Conservation (phyloP, 2,329 filamentous ascomycete genomes). For the Hypoxylon sp. region DNA sequence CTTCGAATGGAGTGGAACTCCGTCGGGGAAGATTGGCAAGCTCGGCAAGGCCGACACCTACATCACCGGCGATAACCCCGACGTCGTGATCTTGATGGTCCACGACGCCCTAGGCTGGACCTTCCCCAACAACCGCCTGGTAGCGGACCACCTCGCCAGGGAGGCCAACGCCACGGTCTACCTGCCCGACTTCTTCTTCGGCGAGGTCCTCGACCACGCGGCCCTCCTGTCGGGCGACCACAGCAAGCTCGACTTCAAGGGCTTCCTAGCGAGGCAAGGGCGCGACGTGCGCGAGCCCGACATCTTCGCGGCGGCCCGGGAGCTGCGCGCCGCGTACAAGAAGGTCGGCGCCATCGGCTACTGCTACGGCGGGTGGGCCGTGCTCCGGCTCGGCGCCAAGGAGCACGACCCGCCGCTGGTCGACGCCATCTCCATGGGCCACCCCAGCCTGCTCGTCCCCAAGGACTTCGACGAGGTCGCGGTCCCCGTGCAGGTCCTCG, state of each 20-base stretch:
- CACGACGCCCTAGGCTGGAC: slow-evolving; percentile 60
- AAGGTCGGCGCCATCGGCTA: slow-evolving; percentile 58
- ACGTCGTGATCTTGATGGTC: slow-evolving; percentile 54
- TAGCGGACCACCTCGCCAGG: slow-evolving; percentile 61
- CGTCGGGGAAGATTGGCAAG: slow-evolving; percentile 52
- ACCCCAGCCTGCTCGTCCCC: slow-evolving; percentile 56
- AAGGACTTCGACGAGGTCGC: slow-evolving; percentile 57
- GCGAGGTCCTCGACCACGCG: slow-evolving; percentile 50
- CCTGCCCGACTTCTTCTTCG: slow-evolving; percentile 54
- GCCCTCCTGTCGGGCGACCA: slow-evolving; percentile 47
- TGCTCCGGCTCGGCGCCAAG: slow-evolving; percentile 55
- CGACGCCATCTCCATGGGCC: slow-evolving; percentile 57
- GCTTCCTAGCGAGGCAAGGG: slow-evolving; percentile 52
- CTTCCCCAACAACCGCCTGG: slow-evolving; percentile 58
- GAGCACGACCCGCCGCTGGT: slow-evolving; percentile 53
- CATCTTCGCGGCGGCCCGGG: slow-evolving; percentile 52
- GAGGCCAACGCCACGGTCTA: slow-evolving; percentile 61
- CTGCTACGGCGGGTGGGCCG: slow-evolving; percentile 62
- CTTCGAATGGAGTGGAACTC: slow-evolving; percentile 57
- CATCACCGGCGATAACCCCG: slow-evolving; percentile 51
- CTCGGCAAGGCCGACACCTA: slow-evolving; percentile 56
- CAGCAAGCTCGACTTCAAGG: slow-evolving; percentile 53
- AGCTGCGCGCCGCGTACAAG: slow-evolving; percentile 50
- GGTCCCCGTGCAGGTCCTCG: slow-evolving; percentile 59
- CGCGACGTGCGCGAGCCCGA: slow-evolving; percentile 55